Conservation (phyloP, 164 flowering plant species). For the Brasenia schreberi region DNA sequence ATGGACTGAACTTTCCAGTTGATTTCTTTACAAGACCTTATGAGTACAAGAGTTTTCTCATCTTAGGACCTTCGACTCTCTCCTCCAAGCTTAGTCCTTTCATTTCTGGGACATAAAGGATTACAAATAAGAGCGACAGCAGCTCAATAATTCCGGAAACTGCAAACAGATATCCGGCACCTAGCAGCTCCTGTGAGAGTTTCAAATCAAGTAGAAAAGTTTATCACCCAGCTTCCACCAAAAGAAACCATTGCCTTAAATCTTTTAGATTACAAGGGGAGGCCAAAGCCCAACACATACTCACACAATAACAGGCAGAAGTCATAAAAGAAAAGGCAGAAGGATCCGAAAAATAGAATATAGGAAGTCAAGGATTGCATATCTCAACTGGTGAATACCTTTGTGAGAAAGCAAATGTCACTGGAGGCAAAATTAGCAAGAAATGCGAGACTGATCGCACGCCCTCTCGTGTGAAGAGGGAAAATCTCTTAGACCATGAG, state of each 20-base stretch:
- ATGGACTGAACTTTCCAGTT: not conserved
- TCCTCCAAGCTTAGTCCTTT: conserved; percentile 87
- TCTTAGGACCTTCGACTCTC: conserved; percentile 41
- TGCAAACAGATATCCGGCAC: conserved; percentile 76
- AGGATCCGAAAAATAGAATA: not conserved
- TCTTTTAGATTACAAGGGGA: not conserved
- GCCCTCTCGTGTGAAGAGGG: conserved; percentile 84
- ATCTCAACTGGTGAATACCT: conserved; percentile 30
- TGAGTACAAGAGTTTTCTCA: conserved; percentile 11
- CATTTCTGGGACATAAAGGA: conserved; percentile 65
- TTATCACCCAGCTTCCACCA: not conserved
- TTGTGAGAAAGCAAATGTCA: conserved; percentile 83
- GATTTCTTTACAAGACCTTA: not conserved
- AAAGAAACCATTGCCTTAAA: not conserved
- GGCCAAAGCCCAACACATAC: not conserved
- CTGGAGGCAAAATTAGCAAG: conserved; percentile 89
- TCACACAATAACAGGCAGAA: not conserved
- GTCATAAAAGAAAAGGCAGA: not conserved
- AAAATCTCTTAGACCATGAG: conserved; percentile 95
- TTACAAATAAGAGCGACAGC: conserved; percentile 46
- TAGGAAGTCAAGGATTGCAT: not conserved
- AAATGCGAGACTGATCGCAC: conserved; percentile 92
- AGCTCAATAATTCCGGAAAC: conserved; percentile 73
- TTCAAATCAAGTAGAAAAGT: not conserved
- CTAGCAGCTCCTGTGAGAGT: conserved; percentile 58